phyloP scores from a whole-genome alignment of 495 filamentous ascomycete species.

The Thermochaetoides thermophila region DNA sequence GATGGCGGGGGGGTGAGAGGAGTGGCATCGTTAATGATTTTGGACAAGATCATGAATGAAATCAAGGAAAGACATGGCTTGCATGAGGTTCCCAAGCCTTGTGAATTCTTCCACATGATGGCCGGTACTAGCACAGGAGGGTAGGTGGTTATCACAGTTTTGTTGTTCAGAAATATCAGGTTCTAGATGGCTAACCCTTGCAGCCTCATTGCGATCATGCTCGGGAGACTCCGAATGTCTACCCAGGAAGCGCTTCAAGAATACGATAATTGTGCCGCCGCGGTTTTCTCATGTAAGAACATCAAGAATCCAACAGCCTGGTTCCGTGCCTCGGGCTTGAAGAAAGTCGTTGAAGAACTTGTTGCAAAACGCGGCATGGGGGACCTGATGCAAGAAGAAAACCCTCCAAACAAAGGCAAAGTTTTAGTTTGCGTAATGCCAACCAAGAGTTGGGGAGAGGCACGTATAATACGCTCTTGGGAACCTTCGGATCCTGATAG shows the following conservation, averaged over 20 bases:
- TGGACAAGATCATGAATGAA: constrained; percentile 19
- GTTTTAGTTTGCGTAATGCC: constrained; percentile 9
- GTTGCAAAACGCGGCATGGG: constrained; percentile 3
- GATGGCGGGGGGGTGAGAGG: constrained; percentile 27
- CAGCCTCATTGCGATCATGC: constrained; percentile 22
- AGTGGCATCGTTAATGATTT: constrained; percentile 20
- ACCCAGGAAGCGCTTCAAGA: constrained; percentile 15
- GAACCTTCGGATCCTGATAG: neutral
- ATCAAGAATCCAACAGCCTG: constrained; percentile 7
- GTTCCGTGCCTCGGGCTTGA: constrained; percentile 6
- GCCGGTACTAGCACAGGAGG: constrained; percentile 28
- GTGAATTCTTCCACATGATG: constrained; percentile 26
- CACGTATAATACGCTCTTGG: constrained; percentile 1
- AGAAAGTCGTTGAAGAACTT: constrained; percentile 4
- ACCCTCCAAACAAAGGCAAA: constrained; percentile 4
- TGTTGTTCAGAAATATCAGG: neutral
- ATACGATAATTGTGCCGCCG: constrained; percentile 14
- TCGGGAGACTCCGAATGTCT: constrained; percentile 22
- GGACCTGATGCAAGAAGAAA: constrained; percentile 5
- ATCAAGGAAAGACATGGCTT: constrained; percentile 10
- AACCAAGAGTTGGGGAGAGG: neutral
- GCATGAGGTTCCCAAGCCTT: constrained; percentile 16
- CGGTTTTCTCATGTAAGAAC: constrained; percentile 15
- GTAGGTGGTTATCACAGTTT: constrained; percentile 5
- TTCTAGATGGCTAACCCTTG: neutral